Conservation (phyloP, 306 rosid species). For the Luffa acutangula region DNA sequence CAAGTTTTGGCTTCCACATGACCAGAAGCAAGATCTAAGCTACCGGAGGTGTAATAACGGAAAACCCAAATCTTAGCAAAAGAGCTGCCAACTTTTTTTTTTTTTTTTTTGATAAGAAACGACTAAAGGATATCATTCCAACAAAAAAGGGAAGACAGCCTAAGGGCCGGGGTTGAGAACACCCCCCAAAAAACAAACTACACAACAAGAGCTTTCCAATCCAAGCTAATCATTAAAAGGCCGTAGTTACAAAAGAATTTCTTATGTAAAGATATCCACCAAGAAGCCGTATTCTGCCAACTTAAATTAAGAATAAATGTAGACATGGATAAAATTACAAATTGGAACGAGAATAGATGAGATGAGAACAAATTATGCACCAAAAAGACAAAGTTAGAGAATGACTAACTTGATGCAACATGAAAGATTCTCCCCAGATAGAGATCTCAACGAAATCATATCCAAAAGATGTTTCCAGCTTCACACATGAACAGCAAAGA, state of each 20-base stretch:
- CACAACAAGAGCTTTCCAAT: too few relatives aligned
- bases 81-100: neutral
- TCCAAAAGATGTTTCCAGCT: slow-evolving; percentile 55
- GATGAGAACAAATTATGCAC: neutral
- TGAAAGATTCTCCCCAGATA: slow-evolving; percentile 92
- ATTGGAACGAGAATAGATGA: neutral
- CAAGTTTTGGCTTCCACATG: neutral
- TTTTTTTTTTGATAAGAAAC: too few relatives aligned
- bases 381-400: neutral
- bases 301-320: neutral
- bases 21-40: neutral
- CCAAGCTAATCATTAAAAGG: too few relatives aligned
- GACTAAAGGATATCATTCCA: too few relatives aligned
- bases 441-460: slow-evolving; percentile 43
- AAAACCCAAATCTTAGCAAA: neutral
- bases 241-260: too few relatives aligned
- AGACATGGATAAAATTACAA: neutral
- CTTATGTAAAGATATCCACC: too few relatives aligned
- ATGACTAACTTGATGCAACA: slow-evolving; percentile 81
- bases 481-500: slow-evolving; percentile 52
- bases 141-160: too few relatives aligned
- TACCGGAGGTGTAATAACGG: neutral
- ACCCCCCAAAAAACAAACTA: too few relatives aligned
- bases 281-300: too few relatives aligned
- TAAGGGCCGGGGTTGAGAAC: too few relatives aligned